Evolutionary conservation across 139 green algal genomes (phyloP).

Genomic region (Micromonas pusilla): DNA sequence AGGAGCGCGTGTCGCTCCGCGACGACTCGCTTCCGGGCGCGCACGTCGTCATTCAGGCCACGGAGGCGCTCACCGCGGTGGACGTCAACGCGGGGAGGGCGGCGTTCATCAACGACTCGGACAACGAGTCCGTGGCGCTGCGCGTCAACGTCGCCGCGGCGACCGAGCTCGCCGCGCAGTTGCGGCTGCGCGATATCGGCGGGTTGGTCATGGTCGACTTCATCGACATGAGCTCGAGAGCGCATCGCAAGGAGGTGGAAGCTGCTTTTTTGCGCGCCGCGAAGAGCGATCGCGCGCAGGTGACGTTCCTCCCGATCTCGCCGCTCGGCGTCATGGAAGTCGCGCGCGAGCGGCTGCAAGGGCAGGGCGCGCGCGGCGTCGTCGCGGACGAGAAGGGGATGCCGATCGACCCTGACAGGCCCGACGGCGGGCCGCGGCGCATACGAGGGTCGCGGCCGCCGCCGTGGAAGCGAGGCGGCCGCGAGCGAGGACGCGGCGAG

Average conservation of each 20-base stretch:
- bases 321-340: conserved; percentile 25
- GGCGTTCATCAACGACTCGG: background rate
- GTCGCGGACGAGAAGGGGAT: conserved; percentile 20
- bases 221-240: conserved; percentile 9
- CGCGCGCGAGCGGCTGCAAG: conserved; percentile 13
- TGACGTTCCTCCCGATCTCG: conserved; percentile 25
- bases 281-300: conserved; percentile 1
- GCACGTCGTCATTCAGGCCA: conserved; percentile 23
- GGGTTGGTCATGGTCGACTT: conserved; percentile 26
- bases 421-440: background rate
- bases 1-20: background rate
- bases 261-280: background rate
- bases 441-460: background rate
- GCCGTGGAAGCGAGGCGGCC: background rate
- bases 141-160: conserved; percentile 15
- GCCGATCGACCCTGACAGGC: conserved; percentile 2
- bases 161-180: background rate
- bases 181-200: conserved; percentile 15
- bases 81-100: conserved; percentile 20
- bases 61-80: conserved; percentile 19
- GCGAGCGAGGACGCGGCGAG: conserved; percentile 1
- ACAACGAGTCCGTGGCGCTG: background rate
- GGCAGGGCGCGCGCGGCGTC: background rate
- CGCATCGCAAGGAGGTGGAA: background rate
- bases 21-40: conserved; percentile 10